Evolutionary conservation across 2,329 filamentous ascomycete genomes (phyloP).

Genomic region (Laburnicola sp.): DNA sequence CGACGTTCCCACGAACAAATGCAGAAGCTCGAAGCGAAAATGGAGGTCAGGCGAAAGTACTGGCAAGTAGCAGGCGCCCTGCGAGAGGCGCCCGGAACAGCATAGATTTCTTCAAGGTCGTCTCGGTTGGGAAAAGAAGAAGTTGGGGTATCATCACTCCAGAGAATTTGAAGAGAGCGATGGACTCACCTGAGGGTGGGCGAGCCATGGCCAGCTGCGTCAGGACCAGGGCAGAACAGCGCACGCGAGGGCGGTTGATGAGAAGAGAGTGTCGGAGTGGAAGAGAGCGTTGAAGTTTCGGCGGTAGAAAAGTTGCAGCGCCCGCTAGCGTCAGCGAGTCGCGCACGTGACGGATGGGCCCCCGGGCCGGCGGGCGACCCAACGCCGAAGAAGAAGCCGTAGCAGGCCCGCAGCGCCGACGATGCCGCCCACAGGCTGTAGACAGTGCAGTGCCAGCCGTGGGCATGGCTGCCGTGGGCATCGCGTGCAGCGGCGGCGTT

Average conservation of each 20-base stretch:
- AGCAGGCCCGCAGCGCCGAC: too few species aligned
- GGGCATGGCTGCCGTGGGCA: too few species aligned
- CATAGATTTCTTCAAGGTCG: slow-evolving; percentile 79
- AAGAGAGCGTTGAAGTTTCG: background rate
- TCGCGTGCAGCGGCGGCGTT: background rate
- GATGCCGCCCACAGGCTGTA: too few species aligned
- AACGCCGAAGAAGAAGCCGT: too few species aligned
- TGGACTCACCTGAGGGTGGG: slow-evolving; percentile 52
- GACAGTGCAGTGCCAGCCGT: too few species aligned
- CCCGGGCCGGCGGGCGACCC: too few species aligned
- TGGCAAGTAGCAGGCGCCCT: slow-evolving; percentile 85
- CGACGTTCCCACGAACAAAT: background rate
- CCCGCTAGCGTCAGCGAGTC: background rate
- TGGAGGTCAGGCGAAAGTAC: slow-evolving; percentile 75
- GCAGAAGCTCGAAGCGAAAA: slow-evolving; percentile 1
- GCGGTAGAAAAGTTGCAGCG: background rate
- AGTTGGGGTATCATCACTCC: slow-evolving; percentile 73
- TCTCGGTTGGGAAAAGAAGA: slow-evolving; percentile 90
- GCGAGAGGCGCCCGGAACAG: slow-evolving; percentile 66
- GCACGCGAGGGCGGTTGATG: background rate
- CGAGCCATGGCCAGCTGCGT: background rate
- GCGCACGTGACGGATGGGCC: too few species aligned
- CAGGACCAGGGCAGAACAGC: background rate
- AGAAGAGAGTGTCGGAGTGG: slow-evolving; percentile 1
- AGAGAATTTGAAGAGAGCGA: too few species aligned